Evolutionary conservation across 163 green algal genomes (phyloP), one percentile per base, ranked within the genome.

Genomic region (Scenedesmus sp.): DNA sequence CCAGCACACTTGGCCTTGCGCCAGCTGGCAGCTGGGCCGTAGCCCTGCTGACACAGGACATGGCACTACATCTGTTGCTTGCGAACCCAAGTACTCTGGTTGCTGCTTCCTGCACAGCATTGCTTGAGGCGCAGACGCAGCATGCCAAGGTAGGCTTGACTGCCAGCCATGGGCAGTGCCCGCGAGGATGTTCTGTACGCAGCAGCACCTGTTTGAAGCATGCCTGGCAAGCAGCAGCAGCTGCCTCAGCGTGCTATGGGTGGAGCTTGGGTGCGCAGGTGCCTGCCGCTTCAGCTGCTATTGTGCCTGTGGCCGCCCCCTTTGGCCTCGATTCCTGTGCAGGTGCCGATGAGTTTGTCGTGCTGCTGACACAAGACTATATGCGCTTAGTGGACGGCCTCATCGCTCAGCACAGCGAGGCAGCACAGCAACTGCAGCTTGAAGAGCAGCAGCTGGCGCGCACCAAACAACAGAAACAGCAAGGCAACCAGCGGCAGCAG

Each of bases 271-370:
- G 22, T 26, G 73, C 33, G 20, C 59, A 33, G 3, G 9, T n/a
- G 22, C 59, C 59, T 72, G 24, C 59, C 33, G 59, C 22, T 72
- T 33, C 59, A 72, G 59, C 59, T 76, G 65, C 76, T 59, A 35
- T 18, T 43, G 16, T 40, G n/a, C 70, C 16, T 10, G 40, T 15
- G 15, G 42, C 78, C 37, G 18, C 16, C 22, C 20, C 2, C 42
- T 13, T 12, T 42, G 20, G 3, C 42, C 0, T 76, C 30, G 2
- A 2, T 40, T 24, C 30, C 65, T 46, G 30, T 70, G 85, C 87
- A 91, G 87, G 79, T 70, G 87, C 79, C 70, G 88, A 92, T 37
- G 88, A 92, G 49, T 89, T 86, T 80, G 81, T 85, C 7, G 44
- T 89, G 35, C 22, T 92, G 65, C 88, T 92, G 5, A 84, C 81